Evolutionary conservation across 768 basidiomycete genomes (phyloP).

Genomic region (Clathrus columnatus): DNA sequence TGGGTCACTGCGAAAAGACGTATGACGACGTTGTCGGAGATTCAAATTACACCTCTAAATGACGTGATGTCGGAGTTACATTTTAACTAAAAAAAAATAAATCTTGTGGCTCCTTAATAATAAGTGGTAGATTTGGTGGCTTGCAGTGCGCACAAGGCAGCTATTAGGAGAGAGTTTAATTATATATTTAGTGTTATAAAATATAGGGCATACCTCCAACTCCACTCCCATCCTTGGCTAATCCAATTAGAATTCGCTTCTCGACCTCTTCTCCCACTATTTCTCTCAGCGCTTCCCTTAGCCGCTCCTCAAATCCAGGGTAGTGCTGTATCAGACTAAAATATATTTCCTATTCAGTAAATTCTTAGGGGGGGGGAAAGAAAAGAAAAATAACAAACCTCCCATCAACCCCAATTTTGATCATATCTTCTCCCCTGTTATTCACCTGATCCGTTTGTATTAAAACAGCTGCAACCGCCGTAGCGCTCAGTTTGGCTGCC

Average conservation of each 20-base stretch:
- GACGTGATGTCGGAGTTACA: background rate
- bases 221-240: conserved; percentile 97
- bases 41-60: background rate
- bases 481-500: conserved; percentile 76
- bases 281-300: conserved; percentile 64
- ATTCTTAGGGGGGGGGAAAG: background rate
- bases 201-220: conserved; percentile 72
- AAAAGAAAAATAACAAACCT: conserved; percentile 40
- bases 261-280: conserved; percentile 79
- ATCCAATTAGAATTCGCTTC: conserved; percentile 70
- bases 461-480: conserved; percentile 79
- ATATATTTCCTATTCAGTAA: background rate
- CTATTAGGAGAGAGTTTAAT: background rate
- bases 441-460: conserved; percentile 69
- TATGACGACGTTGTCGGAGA: background rate
- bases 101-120: background rate
- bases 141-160: conserved; percentile 11
- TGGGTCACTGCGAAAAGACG: background rate
- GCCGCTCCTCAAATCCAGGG: conserved; percentile 68
- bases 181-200: background rate
- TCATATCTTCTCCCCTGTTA: conserved; percentile 41
- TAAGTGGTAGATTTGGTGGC: background rate
- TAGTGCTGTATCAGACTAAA: conserved; percentile 84
- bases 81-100: background rate
- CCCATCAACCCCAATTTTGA: conserved; percentile 89